Conservation (phyloP, 805 yeast species). For the Candida pseudoglaebosa region DNA sequence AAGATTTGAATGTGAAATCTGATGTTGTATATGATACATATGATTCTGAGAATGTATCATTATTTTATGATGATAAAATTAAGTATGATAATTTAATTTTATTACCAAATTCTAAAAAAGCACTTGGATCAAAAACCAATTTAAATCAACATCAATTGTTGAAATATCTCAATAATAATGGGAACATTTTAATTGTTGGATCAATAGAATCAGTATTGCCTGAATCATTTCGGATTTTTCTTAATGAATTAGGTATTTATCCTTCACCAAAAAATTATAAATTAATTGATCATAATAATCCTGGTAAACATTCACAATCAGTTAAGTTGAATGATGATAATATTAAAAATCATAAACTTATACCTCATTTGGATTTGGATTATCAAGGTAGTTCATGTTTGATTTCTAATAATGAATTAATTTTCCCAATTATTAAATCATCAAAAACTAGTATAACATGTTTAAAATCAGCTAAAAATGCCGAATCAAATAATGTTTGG, state of each 20-base stretch:
- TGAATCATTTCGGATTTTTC: constrained; percentile 52
- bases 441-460: constrained; percentile 59
- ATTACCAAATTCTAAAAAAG: constrained; percentile 33
- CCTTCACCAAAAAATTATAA: constrained; percentile 74
- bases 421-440: constrained; percentile 69
- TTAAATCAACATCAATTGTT: constrained; percentile 43
- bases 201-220: constrained; percentile 33
- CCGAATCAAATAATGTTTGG: constrained; percentile 56
- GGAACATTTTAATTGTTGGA: constrained; percentile 70
- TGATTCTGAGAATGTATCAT: constrained; percentile 17
- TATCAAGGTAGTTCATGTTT: constrained; percentile 63
- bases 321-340: constrained; percentile 24
- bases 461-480: constrained; percentile 39
- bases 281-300: constrained; percentile 64
- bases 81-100: constrained; percentile 28
- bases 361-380: constrained; percentile 13
- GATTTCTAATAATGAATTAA: constrained; percentile 60
- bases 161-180: constrained; percentile 61
- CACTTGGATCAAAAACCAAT: constrained; percentile 24
- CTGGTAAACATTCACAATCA: too few species aligned
- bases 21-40: constrained; percentile 21
- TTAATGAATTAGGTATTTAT: constrained; percentile 76
- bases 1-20: constrained; percentile 16
- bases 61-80: constrained; percentile 22
- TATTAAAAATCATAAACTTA: constrained; percentile 17